Conservation (phyloP, 441 rosid species). For the Eruca vesicaria region DNA sequence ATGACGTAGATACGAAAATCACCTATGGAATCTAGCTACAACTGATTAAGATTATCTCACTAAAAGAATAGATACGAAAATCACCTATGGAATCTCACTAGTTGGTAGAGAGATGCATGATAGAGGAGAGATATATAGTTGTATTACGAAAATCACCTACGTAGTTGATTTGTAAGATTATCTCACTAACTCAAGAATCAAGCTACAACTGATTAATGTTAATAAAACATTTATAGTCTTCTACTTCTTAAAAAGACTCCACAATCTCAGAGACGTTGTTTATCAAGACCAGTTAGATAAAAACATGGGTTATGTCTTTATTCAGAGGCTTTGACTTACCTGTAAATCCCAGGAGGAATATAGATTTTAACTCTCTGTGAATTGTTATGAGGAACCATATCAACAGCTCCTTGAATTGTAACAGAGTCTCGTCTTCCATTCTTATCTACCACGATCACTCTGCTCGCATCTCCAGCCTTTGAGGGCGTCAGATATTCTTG, state of each 20-base stretch:
- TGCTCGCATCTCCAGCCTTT: slow-evolving; percentile 21
- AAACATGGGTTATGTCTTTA: not conserved
- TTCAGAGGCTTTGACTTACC: slow-evolving; percentile 38
- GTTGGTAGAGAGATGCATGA: not conserved
- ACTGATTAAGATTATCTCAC: too few species aligned
- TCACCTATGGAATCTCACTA: too few species aligned
- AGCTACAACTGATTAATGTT: slow-evolving; percentile 26
- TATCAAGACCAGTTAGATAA: not conserved
- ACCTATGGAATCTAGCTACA: too few species aligned
- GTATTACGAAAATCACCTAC: slow-evolving; percentile 22
- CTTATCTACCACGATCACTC: slow-evolving; percentile 67
- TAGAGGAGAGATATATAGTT: not conserved
- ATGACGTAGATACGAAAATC: too few species aligned
- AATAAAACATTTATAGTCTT: not conserved
- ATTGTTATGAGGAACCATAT: slow-evolving; percentile 69
- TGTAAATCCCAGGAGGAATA: slow-evolving; percentile 84
- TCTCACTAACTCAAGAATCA: slow-evolving; percentile 40
- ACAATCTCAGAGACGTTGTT: slow-evolving; percentile 1
- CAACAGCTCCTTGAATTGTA: slow-evolving; percentile 86
- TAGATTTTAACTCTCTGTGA: slow-evolving; percentile 67
- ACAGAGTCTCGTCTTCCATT: slow-evolving; percentile 66
- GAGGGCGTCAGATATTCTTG: slow-evolving; percentile 4
- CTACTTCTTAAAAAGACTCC: too few species aligned
- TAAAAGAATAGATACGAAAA: too few species aligned
- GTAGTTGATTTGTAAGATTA: slow-evolving; percentile 28